phyloP scores from a whole-genome alignment of 1,284 basidiomycete species.

The Cystobasidium slooffiae region DNA sequence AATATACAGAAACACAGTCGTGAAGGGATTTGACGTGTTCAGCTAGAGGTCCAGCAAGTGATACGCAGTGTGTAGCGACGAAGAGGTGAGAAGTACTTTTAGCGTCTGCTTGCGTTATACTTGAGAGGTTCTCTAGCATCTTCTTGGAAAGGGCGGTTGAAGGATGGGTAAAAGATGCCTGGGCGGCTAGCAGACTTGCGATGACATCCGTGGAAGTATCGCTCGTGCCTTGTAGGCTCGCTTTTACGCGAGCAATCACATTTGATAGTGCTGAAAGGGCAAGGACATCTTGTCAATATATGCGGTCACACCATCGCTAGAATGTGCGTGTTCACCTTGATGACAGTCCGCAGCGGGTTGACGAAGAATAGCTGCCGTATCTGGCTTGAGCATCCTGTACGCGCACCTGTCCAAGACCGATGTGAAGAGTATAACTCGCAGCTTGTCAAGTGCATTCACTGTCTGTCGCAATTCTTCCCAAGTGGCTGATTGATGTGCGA shows the following conservation, averaged over 20 bases:
- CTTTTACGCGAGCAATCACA: not conserved
- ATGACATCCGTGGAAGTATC: not conserved
- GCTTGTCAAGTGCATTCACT: conserved; percentile 6
- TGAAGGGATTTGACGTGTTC: conserved; percentile 18
- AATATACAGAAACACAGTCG: not conserved
- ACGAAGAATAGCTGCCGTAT: conserved; percentile 10
- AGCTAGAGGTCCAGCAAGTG: conserved; percentile 16
- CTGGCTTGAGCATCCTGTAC: conserved; percentile 2
- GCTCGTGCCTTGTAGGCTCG: not conserved
- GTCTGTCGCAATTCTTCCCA: not conserved
- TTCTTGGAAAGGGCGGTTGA: conserved; percentile 13
- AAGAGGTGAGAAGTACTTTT: not conserved
- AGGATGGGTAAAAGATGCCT: conserved; percentile 1
- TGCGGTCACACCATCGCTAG: not conserved
- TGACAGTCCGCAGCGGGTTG: conserved; percentile 14
- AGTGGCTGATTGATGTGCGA: conserved; percentile 14
- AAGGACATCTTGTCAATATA: not conserved
- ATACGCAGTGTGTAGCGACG: conserved; percentile 26
- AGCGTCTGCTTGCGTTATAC: not conserved
- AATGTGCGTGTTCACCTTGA: not conserved
- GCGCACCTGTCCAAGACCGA: conserved; percentile 21
- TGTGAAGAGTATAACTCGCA: conserved; percentile 19
- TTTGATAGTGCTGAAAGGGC: not conserved
- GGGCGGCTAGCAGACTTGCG: not conserved
- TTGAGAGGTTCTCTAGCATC: conserved; percentile 18